A percentile compares a stretch with the other conserved stretches of the same genome.
phyloP scores from a whole-genome alignment of 371 early-diverging fungal species.

The Mortierella sp. region DNA sequence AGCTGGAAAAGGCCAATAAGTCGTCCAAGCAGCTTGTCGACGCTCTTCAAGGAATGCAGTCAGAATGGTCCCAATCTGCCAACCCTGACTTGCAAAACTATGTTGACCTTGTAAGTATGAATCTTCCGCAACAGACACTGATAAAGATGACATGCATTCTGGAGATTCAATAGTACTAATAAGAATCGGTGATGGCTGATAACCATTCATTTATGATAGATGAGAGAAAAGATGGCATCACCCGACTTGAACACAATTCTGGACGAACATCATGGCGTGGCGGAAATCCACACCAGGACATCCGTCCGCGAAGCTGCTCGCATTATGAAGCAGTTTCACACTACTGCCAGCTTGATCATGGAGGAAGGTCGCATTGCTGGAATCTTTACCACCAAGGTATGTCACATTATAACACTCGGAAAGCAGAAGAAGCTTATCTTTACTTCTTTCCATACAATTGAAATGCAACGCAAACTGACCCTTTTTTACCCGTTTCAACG shows the following conservation, averaged over 20 bases:
- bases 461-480: neutral
- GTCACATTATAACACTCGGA: neutral
- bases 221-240: slow-evolving; percentile 85
- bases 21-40: slow-evolving; percentile 85
- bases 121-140: neutral
- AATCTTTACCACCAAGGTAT: slow-evolving; percentile 87
- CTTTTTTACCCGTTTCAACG: neutral
- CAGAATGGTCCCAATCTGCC: slow-evolving; percentile 72
- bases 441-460: neutral
- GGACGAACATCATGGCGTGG: slow-evolving; percentile 64
- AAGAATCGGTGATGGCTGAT: neutral
- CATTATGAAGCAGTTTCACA: slow-evolving; percentile 85
- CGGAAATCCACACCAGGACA: slow-evolving; percentile 82
- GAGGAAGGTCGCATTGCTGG: slow-evolving; percentile 84
- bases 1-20: slow-evolving; percentile 90
- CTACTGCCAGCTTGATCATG: slow-evolving; percentile 91
- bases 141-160: neutral
- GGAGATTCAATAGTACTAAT: neutral
- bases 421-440: neutral
- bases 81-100: slow-evolving; percentile 57
- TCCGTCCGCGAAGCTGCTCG: slow-evolving; percentile 90
- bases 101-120: slow-evolving; percentile 37
- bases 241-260: slow-evolving; percentile 87
- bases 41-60: slow-evolving; percentile 92
- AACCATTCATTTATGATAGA: slow-evolving; percentile 7